These are phyloP conservation scores for Solanum clarkiae DNA, from an alignment of 257 asterid species.

Conservation along the genomic window DNA sequence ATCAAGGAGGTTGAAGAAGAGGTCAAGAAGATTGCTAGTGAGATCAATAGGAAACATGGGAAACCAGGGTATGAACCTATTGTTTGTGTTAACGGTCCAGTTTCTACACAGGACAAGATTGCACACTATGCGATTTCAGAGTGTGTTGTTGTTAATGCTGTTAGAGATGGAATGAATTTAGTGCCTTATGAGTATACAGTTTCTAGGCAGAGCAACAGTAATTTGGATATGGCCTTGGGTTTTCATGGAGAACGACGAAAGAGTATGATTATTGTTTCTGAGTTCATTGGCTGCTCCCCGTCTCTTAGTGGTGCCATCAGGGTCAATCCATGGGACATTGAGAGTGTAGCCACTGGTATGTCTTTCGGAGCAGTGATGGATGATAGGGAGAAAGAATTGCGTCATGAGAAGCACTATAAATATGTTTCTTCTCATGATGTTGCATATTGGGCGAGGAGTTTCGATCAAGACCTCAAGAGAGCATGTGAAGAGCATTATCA, in stretches of 20 bases:
- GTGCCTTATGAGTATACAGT: constrained; percentile 77
- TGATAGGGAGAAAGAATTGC: constrained; percentile 55
- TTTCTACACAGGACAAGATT: constrained; percentile 53
- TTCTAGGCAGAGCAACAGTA: constrained; percentile 52
- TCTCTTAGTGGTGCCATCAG: constrained; percentile 87
- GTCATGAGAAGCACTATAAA: constrained; percentile 76
- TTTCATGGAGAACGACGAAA: constrained; percentile 11
- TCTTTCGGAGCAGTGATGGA: constrained; percentile 37
- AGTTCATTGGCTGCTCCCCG: constrained; percentile 87
- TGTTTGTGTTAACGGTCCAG: constrained; percentile 49
- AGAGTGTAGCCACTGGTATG: constrained; percentile 59
- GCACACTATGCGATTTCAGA: constrained; percentile 60
- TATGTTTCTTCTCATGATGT: constrained; percentile 65
- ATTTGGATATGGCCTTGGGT: constrained; percentile 43
- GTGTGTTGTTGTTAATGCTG: constrained; percentile 79
- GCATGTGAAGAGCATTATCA: constrained; percentile 55
- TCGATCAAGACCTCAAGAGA: constrained; percentile 56
- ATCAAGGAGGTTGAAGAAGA: constrained; percentile 60
- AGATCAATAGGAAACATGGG: constrained; percentile 38
- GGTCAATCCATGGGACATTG: constrained; percentile 76
- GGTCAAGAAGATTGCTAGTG: constrained; percentile 32
- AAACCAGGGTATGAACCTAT: constrained; percentile 45
- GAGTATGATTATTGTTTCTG: constrained; percentile 79
- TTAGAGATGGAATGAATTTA: constrained; percentile 85
- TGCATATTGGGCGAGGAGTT: constrained; percentile 77